Evolutionary conservation across 23 red algal genomes (phyloP).

Genomic region (Gracilaria vermiculophylla): DNA sequence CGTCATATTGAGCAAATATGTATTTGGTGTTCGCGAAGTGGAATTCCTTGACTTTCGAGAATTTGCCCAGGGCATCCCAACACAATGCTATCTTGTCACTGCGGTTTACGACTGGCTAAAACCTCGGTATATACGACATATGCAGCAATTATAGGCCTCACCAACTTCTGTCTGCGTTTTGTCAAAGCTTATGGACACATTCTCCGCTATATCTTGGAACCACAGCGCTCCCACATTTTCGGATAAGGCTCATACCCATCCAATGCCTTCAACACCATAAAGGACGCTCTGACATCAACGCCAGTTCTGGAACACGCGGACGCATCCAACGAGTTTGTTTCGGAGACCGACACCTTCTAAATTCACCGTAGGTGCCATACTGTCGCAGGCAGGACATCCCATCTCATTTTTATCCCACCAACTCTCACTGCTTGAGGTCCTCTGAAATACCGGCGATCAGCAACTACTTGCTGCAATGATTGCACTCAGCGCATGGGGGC

Average conservation of each 20-base stretch:
- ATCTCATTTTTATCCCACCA: slow-evolving; percentile 10
- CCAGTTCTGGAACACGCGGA: slow-evolving; percentile 1
- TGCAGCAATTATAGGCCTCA: background rate
- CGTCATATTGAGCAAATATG: background rate
- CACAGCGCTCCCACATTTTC: background rate
- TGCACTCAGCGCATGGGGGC: background rate
- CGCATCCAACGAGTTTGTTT: background rate
- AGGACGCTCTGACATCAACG: background rate
- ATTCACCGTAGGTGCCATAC: slow-evolving; percentile 4
- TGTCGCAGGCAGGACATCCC: slow-evolving; percentile 4
- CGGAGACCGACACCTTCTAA: slow-evolving; percentile 12
- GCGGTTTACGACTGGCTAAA: background rate
- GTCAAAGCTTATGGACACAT: background rate
- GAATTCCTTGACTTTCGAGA: background rate
- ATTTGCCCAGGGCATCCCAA: background rate
- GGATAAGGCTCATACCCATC: no score
- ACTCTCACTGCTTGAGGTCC: background rate
- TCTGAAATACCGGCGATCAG: slow-evolving; percentile 30
- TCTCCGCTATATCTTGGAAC: background rate
- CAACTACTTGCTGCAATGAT: slow-evolving; percentile 24
- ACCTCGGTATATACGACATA: background rate
- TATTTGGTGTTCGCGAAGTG: background rate
- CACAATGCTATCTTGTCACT: background rate
- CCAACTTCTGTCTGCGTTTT: slow-evolving; percentile 6
- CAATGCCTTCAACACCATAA: background rate